phyloP scores from a whole-genome alignment of 1,139 yeast species.

The Saccharomycopsis phalli region DNA sequence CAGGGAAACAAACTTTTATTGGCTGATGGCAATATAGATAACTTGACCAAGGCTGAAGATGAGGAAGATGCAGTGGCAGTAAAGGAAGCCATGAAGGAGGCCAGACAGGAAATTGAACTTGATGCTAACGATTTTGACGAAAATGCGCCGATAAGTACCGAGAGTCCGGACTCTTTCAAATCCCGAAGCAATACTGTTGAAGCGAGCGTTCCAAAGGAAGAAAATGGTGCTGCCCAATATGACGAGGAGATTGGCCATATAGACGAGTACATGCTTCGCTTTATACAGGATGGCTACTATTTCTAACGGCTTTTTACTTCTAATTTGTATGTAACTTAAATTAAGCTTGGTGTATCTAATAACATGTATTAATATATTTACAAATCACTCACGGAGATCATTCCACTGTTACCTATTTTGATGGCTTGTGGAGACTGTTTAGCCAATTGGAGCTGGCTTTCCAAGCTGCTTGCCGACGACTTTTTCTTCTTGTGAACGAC shows the following conservation, averaged over 20 bases:
- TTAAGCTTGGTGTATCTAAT: too few relatives aligned
- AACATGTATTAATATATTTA: background rate
- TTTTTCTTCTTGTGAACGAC: background rate
- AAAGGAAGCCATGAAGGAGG: conserved; percentile 77
- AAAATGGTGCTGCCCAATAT: conserved; percentile 22
- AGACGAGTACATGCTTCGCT: conserved; percentile 93
- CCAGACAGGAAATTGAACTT: conserved; percentile 71
- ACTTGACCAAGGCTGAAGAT: conserved; percentile 87
- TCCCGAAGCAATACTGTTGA: background rate
- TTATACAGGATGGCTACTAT: conserved; percentile 75
- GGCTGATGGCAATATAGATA: conserved; percentile 27
- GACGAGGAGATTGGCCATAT: conserved; percentile 60
- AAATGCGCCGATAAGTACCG: conserved; percentile 21
- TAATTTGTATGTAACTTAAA: too few relatives aligned
- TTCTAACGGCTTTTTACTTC: conserved; percentile 22
- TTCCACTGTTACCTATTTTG: conserved; percentile 9
- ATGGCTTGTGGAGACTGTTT: conserved; percentile 3
- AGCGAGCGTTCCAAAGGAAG: conserved; percentile 3
- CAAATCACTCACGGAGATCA: conserved; percentile 10
- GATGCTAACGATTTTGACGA: conserved; percentile 82
- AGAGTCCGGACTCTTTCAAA: conserved; percentile 8
- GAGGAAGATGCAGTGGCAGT: conserved; percentile 95
- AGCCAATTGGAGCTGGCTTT: conserved; percentile 9
- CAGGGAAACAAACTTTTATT: conserved; percentile 30
- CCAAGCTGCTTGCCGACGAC: conserved; percentile 10